Evolutionary conservation across 2,329 filamentous ascomycete species (phyloP).

Genomic region (Tolypocladium amazonense): DNA sequence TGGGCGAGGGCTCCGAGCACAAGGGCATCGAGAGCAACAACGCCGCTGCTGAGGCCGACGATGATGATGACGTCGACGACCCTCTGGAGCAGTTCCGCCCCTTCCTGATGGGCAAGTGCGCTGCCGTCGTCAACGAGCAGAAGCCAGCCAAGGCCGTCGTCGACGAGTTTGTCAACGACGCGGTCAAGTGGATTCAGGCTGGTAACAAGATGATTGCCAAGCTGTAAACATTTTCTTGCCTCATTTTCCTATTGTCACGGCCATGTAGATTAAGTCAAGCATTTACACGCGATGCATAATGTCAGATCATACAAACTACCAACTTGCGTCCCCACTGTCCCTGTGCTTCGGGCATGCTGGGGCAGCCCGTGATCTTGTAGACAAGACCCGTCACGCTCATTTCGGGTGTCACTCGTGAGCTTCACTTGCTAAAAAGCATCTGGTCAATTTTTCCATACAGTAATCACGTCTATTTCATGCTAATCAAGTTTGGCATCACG

Average conservation of each 20-base stretch:
- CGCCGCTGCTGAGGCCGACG: constrained; percentile 52
- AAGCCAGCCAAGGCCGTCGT: constrained; percentile 86
- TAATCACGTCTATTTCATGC: constrained; percentile 21
- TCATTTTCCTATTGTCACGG: constrained; percentile 5
- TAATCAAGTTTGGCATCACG: constrained; percentile 20
- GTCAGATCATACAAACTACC: neutral
- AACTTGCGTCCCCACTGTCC: neutral
- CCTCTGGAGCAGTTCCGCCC: constrained; percentile 85
- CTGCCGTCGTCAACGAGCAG: constrained; percentile 86
- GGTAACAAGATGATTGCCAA: constrained; percentile 61
- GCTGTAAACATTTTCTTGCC: constrained; percentile 37
- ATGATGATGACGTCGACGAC: constrained; percentile 67
- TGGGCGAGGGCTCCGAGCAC: constrained; percentile 51
- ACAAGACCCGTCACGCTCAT: neutral
- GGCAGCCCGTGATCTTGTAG: neutral
- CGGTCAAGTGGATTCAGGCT: constrained; percentile 57
- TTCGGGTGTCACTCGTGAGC: neutral
- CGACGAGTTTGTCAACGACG: constrained; percentile 85
- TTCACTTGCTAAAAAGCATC: neutral
- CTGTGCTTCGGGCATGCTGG: neutral
- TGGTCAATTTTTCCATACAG: neutral
- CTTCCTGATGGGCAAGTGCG: constrained; percentile 93
- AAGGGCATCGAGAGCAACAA: constrained; percentile 46
- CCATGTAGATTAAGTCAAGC: constrained; percentile 3
- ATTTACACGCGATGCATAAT: neutral